Evolutionary conservation across 73 alveolate genomes (phyloP), one percentile per base, ranked within the genome.

Genomic region (Blepharisma japonicum): DNA sequence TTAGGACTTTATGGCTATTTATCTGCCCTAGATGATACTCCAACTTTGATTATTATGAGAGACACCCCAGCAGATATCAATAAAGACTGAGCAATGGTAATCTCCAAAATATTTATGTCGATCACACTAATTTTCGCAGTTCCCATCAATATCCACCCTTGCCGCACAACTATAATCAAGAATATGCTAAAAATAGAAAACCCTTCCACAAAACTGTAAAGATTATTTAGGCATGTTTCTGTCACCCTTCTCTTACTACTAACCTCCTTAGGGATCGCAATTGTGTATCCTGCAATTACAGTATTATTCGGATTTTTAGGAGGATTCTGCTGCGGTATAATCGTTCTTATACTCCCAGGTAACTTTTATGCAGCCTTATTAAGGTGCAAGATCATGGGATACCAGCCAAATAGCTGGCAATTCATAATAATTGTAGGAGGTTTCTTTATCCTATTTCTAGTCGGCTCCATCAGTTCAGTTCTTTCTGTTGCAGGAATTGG

Each of bases 21-120:
- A 53, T 53, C 67, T 1, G 23, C 67, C 0, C 23, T 53, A 53
- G 67, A 53, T 53, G 67, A 53, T 53, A 53, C 67, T 53, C 67
- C 67, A 14, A 14, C 67, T 14, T 20, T 53, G n/a, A 53, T 53
- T 53, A 53, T 53, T 14, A 53, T 53, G 67, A 11, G 67, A 53
- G 23, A 53, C n/a, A 53, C n/a, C n/a, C 67, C 67, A 53, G n/a
- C 67, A 53, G 23, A 53, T 53, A 53, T 53, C 23, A 20, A 53
- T 1, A 53, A 53, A 1, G 67, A 53, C 67, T 53, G n/a, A 14
- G 23, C 23, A 20, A 53, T 53, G 67, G 67, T 53, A 53, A 53
- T 53, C n/a, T 11, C 27, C 23, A 53, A 20, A 53, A 20, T 20
- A 1, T 20, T 53, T 53, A 53, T 53, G 67, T 11, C 67, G 2